Evolutionary conservation across 805 yeast genomes (phyloP), one percentile per base, ranked within the genome.

Genomic region (Kluyveromyces lactis): DNA sequence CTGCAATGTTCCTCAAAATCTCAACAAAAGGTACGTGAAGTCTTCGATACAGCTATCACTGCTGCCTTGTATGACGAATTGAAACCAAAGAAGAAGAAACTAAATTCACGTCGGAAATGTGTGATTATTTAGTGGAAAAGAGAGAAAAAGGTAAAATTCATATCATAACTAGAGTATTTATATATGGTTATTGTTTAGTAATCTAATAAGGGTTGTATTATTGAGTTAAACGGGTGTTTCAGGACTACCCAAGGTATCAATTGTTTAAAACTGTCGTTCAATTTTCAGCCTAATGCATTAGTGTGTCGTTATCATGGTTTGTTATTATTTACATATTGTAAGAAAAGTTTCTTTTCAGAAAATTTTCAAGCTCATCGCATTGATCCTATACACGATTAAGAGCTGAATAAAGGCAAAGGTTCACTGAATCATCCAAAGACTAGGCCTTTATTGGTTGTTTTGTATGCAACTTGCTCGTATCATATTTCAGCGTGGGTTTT

Each of bases 1-100:
- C 60, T 85, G 38, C 83, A 81, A 57, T 86, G 95, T 55, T 83
- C 94, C 6, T 86, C 95, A 4, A 80, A 77, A 48, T 66, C 72
- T 15, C 76, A 77, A 68, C 68, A 71, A 42, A 84, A 86, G 41
- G 75, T 89, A 8, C 65, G 67, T 36, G 73, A 75, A 26, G 79
- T 86, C 2, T 87, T 89, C 57, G 72, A 81, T 50, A 64, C 69
- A 35, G 86, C 86, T 3, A 52, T 64, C 19, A 43, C 47, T 16
- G 45, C 52, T 3, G 60, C 57, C 1, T 42, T 63, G 37, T 36
- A 29, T 26, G 50, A 45, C 12, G 24, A 41, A 13, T 26, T 12
- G 32, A 30, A 18, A 31, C 28, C 18, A 32, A 26, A 19, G 35
- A 18, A 24, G 26, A 16, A 24, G 26, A 16, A 10, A 19, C 11